Evolutionary conservation across 495 filamentous ascomycete genomes (phyloP).

Genomic region (Lineolata rhizophorae): DNA sequence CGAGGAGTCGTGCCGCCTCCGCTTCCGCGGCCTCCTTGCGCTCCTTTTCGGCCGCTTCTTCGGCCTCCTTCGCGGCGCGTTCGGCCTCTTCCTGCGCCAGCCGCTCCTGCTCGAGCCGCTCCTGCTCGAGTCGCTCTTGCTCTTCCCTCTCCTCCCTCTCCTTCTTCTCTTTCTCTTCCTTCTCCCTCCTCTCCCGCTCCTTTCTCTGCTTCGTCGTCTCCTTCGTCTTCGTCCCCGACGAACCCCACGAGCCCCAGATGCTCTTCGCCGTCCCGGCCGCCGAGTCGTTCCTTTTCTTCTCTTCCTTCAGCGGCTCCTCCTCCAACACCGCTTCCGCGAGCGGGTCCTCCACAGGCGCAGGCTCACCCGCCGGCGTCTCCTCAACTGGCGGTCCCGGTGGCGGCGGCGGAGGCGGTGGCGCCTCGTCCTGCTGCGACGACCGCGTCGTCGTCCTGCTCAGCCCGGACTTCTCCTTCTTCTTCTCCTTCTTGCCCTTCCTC

Average conservation of each 20-base stretch:
- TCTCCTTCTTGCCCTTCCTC: too few species aligned
- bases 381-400: too few species aligned
- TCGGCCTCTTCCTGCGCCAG: not conserved
- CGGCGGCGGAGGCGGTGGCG: too few species aligned
- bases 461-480: too few species aligned
- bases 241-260: slow-evolving; percentile 1
- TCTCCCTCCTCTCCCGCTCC: slow-evolving; percentile 1
- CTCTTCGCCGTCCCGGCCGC: not conserved
- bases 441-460: too few species aligned
- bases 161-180: slow-evolving; percentile 1
- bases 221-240: not conserved
- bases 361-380: not conserved
- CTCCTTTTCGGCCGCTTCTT: slow-evolving; percentile 1
- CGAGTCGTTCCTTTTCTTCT: not conserved
- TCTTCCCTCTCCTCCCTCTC: slow-evolving; percentile 1
- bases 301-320: not conserved
- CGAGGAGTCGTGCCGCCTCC: not conserved
- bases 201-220: not conserved
- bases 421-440: not conserved
- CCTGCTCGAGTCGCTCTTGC: slow-evolving; percentile 1
- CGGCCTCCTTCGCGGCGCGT: not conserved
- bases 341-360: not conserved
- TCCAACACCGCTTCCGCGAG: not conserved
- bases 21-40: slow-evolving; percentile 1
- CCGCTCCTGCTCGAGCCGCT: slow-evolving; percentile 1